Percentiles rank a stretch among this genome's conserved stretches.
Conservation (phyloP, 495 filamentous ascomycete genomes). For the Xylaria acuta region DNA sequence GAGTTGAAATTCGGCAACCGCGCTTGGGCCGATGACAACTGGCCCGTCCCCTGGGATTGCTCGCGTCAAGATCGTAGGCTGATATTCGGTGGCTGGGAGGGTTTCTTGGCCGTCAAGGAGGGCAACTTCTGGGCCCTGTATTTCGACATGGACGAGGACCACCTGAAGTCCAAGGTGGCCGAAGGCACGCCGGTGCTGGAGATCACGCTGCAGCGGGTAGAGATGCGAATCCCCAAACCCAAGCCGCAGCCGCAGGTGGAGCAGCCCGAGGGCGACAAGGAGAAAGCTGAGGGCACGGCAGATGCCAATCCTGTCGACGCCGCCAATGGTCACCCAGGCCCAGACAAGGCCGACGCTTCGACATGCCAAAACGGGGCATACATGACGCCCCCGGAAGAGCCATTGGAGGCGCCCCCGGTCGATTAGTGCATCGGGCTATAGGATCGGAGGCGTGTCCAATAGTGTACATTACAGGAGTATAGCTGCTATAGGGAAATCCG, state of each 20-base stretch:
- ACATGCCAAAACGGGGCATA: constrained; percentile 21
- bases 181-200: constrained; percentile 44
- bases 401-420: constrained; percentile 27
- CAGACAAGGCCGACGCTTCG: constrained; percentile 22
- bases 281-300: constrained; percentile 14
- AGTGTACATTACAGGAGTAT: too few species aligned
- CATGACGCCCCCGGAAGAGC: constrained; percentile 20
- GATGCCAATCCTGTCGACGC: constrained; percentile 2
- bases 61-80: constrained; percentile 53
- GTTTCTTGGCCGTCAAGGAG: constrained; percentile 54
- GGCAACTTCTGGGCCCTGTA: constrained; percentile 54
- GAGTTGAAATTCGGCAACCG: constrained; percentile 57
- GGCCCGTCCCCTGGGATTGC: constrained; percentile 54
- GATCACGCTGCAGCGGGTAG: constrained; percentile 49
- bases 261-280: constrained; percentile 16
- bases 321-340: constrained; percentile 8
- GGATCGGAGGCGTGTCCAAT: background rate
- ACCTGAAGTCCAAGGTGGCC: constrained; percentile 44
- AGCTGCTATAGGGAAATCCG: constrained; percentile 2
- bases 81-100: constrained; percentile 59
- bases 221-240: constrained; percentile 42
- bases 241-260: constrained; percentile 33
- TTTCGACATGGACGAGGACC: constrained; percentile 56
- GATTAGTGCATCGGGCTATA: constrained; percentile 15
- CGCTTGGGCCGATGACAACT: constrained; percentile 45